Evolutionary conservation across 345 rosid genomes (phyloP).

Genomic region (Gossypium rotundifolium): DNA sequence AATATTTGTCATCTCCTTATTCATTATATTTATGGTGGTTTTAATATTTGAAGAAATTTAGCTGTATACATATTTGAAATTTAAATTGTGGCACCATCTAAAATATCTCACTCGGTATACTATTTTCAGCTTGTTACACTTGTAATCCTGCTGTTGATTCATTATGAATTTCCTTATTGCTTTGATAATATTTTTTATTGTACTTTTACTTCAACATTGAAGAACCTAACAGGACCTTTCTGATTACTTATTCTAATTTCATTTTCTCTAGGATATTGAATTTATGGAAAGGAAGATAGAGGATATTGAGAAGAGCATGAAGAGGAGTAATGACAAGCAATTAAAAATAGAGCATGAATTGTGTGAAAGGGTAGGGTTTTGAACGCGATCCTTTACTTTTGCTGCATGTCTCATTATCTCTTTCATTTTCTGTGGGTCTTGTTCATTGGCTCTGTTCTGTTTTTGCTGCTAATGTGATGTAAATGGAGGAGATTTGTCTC

Average conservation of each 20-base stretch:
- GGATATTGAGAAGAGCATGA: conserved; percentile 96
- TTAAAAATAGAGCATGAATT: conserved; percentile 73
- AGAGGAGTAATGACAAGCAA: conserved; percentile 97
- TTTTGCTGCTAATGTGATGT: neutral
- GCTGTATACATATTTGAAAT: neutral
- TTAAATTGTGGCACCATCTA: neutral
- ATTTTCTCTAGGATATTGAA: conserved; percentile 64
- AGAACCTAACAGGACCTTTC: neutral
- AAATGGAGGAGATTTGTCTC: neutral
- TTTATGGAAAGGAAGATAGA: conserved; percentile 73
- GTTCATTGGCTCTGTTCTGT: neutral
- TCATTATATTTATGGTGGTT: neutral
- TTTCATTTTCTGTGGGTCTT: neutral
- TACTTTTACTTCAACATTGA: neutral
- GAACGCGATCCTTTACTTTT: neutral
- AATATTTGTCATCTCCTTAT: neutral
- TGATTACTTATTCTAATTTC: neutral
- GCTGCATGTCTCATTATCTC: neutral
- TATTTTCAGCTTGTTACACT: neutral
- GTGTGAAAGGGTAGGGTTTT: conserved; percentile 45
- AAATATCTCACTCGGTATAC: neutral
- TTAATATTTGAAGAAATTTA: neutral
- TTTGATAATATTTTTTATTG: neutral
- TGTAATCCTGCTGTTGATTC: neutral
- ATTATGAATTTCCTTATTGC: conserved; percentile 1